These are phyloP conservation scores for Lippia alba DNA, from an alignment of 305 asterid species.

Conservation along the genomic window DNA sequence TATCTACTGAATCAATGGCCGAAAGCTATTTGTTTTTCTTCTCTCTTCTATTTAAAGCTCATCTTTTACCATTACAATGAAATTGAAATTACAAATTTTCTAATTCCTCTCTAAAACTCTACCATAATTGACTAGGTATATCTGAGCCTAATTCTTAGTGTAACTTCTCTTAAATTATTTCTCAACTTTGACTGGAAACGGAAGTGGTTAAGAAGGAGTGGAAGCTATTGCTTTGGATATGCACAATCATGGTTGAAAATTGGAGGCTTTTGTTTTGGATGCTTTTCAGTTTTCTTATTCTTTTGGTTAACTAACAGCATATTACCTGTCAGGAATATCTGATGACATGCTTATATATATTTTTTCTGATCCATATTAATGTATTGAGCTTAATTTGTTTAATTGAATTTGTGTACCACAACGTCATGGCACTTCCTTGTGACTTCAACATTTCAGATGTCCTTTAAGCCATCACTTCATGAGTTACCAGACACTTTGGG, in stretches of 20 bases:
- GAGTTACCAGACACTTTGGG: slow-evolving; percentile 50
- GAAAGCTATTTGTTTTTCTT: no score
- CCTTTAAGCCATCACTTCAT: slow-evolving; percentile 57
- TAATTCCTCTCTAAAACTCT: not conserved
- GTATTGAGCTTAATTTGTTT: not conserved
- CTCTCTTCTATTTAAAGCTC: no score
- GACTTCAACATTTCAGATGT: slow-evolving; percentile 51
- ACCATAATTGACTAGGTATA: not conserved
- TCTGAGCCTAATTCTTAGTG: not conserved
- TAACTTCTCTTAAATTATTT: not conserved
- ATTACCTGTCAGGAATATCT: not conserved
- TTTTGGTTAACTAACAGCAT: not conserved
- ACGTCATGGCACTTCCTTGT: slow-evolving; percentile 22
- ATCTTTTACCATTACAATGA: no score
- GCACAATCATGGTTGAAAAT: not conserved
- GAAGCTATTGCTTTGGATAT: not conserved
- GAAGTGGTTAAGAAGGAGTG: not conserved
- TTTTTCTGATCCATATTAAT: slow-evolving; percentile 19
- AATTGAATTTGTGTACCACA: slow-evolving; percentile 2
- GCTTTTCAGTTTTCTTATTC: not conserved
- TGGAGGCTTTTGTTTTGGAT: slow-evolving; percentile 17
- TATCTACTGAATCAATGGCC: not conserved
- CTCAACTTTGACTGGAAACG: not conserved
- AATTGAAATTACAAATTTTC: no score
- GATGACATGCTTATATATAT: slow-evolving; percentile 16